A percentile compares a stretch with the other conserved stretches of the same genome.
Evolutionary conservation across 1,139 yeast genomes (phyloP).

Genomic region (Sporopachydermia cereana): DNA sequence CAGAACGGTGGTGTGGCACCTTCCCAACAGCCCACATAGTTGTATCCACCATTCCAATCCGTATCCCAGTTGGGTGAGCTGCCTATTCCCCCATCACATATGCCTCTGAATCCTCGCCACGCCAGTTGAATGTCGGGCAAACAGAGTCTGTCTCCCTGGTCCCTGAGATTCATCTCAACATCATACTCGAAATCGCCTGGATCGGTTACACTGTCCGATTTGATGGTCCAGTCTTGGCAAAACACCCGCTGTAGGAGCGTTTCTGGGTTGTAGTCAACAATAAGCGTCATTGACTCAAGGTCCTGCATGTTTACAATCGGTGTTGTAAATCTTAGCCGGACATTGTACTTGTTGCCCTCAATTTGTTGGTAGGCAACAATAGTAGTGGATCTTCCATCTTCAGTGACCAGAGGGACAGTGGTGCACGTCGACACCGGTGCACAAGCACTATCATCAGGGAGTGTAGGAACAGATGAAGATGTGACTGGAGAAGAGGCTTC

Average conservation of each 20-base stretch:
- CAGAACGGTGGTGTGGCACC: too few species aligned
- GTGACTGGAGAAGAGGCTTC: not conserved
- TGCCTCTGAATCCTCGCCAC: too few species aligned
- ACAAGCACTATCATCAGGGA: not conserved
- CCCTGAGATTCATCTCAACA: not conserved
- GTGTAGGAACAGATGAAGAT: not conserved
- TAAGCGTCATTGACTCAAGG: not conserved
- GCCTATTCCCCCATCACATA: too few species aligned
- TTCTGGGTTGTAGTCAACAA: not conserved
- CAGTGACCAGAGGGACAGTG: not conserved
- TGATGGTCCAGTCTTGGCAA: not conserved
- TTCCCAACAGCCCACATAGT: too few species aligned
- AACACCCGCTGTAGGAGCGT: not conserved
- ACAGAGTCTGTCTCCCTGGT: not conserved
- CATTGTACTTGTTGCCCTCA: not conserved
- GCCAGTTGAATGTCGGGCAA: too few species aligned
- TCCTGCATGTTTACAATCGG: not conserved
- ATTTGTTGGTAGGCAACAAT: not conserved
- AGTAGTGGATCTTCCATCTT: not conserved
- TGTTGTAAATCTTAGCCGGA: not conserved
- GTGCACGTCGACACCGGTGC: not conserved
- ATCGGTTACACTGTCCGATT: not conserved
- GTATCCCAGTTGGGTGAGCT: too few species aligned
- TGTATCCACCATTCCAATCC: too few species aligned
- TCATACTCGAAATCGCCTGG: not conserved